A percentile compares a stretch with the other conserved stretches of the same genome.
These are phyloP conservation scores for Bidens hawaiensis DNA, from an alignment of 140 eudicot genomes.

Conservation along the genomic window DNA sequence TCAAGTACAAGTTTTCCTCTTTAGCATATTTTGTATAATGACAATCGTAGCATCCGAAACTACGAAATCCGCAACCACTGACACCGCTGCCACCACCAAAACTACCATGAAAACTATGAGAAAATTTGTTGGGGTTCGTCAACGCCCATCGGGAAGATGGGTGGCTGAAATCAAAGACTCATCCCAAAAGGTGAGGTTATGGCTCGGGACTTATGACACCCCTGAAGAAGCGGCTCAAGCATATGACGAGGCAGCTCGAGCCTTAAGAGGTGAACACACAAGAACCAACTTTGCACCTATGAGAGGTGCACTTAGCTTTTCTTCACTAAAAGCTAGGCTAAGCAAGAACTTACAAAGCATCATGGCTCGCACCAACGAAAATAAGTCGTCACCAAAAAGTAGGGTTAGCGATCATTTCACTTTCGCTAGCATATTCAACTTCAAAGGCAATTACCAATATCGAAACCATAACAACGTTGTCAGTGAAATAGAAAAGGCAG, in stretches of 20 bases:
- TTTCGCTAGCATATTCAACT: slow-evolving; percentile 72
- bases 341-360: slow-evolving; percentile 74
- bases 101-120: slow-evolving; percentile 19
- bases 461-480: slow-evolving; percentile 22
- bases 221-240: slow-evolving; percentile 90
- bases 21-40: background rate
- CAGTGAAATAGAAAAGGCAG: slow-evolving; percentile 50
- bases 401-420: slow-evolving; percentile 82
- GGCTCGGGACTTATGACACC: slow-evolving; percentile 84
- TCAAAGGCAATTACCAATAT: slow-evolving; percentile 34
- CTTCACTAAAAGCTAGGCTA: slow-evolving; percentile 65
- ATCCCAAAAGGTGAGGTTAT: slow-evolving; percentile 65
- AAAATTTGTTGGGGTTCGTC: slow-evolving; percentile 75
- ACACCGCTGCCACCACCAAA: slow-evolving; percentile 11
- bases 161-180: slow-evolving; percentile 89
- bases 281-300: slow-evolving; percentile 68
- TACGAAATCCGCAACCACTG: slow-evolving; percentile 16
- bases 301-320: slow-evolving; percentile 52
- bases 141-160: slow-evolving; percentile 88
- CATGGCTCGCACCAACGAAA: slow-evolving; percentile 57
- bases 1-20: background rate
- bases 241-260: slow-evolving; percentile 89
- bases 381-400: slow-evolving; percentile 46
- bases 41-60: slow-evolving; percentile 39
- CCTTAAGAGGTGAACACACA: slow-evolving; percentile 71